Base-by-base conservation (phyloP, 2,329 filamentous ascomycete species). In the Ophiosphaerella herpotricha region DNA sequence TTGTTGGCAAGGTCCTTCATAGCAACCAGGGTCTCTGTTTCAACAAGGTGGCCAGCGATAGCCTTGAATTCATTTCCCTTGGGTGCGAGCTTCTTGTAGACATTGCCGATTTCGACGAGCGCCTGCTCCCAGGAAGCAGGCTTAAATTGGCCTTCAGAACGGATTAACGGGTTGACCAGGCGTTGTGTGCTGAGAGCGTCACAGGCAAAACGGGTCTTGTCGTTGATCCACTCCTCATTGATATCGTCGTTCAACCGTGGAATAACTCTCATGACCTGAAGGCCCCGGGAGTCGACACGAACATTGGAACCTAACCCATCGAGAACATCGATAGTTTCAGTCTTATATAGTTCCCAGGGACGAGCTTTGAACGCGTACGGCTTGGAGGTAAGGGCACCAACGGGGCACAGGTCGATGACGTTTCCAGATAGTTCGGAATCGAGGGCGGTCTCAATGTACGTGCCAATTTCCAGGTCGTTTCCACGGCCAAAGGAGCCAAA, bases 211-310 rank as follows among this genome's bases (percentile, higher is more conserved):
- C 94, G 86, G 35, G 91, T 87, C 83, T 97, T 99, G 80, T 99
- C 94, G 77, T 97, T 94, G 75, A 99, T 97, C 94, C 94, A 99
- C 77, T 99, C 94, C 79, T 99, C 94, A 75, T 99, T 99, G 66
- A 99, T 86, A 67, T 97, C 92, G 72, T 99, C 94, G 74, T 99
- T 99, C 54, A 99, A 82, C 66, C 94, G 85, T 52, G 94, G 94
- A 13, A 97, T 73, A 53, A 99, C 83, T 65, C 94, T 88, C 92
- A 99, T 96, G 43, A 99, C 93, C 78, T 97, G 92, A 60, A 97
- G 81, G 52, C 94, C 94, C 68, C 94, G 86, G 50, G 91, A 88
- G 77, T 99, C 94, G 38, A 97, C 87, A 38, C 94, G 87, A 66
- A 99, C 95, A 74, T 95, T 96, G 50, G 93, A 97, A 52, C 94